Evolutionary conservation across 371 early-diverging fungal species (phyloP).

Genomic region (Lichtheimia ornata): DNA sequence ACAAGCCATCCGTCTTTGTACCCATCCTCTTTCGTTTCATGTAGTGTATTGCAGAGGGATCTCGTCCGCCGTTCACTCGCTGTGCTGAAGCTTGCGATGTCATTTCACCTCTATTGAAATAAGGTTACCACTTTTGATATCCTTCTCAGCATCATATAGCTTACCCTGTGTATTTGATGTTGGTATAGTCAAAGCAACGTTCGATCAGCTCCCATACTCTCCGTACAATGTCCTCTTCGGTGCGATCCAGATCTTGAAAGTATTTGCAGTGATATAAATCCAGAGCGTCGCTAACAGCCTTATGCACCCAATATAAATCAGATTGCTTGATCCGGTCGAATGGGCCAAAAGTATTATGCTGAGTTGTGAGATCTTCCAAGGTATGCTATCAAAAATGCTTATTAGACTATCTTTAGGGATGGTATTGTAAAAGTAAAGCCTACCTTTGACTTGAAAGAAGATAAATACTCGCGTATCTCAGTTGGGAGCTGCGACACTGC

Average conservation of each 20-base stretch:
- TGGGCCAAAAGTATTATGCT: not conserved
- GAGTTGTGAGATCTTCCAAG: not conserved
- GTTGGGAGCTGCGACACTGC: not conserved
- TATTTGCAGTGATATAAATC: not conserved
- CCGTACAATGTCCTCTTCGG: constrained; percentile 1
- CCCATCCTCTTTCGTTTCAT: constrained; percentile 4
- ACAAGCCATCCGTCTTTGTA: not conserved
- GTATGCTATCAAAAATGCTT: not conserved
- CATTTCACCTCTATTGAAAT: not conserved
- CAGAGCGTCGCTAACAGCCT: not conserved
- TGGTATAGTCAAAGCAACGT: constrained; percentile 8
- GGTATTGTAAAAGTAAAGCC: not conserved
- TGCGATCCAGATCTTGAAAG: not conserved
- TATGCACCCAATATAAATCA: not conserved
- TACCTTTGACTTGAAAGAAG: not conserved
- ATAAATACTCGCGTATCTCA: not conserved
- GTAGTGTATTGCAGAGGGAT: not conserved
- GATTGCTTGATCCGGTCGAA: not conserved
- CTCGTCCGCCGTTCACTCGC: not conserved
- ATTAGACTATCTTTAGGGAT: not conserved
- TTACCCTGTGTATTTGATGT: constrained; percentile 3
- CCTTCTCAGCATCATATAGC: not conserved
- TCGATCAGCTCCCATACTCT: constrained; percentile 7
- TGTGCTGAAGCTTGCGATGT: not conserved
- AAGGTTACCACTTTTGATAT: too few species aligned